These are phyloP conservation scores for Oligophagozyma castellii DNA, from an alignment of 1,139 yeast genomes.

Conservation along the genomic window DNA sequence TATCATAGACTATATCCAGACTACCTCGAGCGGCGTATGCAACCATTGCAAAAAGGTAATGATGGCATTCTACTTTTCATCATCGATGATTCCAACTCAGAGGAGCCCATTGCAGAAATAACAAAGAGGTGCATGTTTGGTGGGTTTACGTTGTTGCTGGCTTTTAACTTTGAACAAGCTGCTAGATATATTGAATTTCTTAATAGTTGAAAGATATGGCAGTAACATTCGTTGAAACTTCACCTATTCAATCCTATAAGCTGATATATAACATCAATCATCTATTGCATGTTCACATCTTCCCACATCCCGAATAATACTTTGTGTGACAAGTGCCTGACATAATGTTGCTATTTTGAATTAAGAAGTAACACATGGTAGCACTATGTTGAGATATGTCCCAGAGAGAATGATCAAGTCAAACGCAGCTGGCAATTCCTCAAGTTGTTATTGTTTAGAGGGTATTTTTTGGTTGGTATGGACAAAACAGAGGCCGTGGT, in stretches of 20 bases:
- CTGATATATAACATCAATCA: too few relatives aligned
- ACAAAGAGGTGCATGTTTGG: constrained; percentile 59
- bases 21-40: constrained; percentile 60
- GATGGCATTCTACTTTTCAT: constrained; percentile 56
- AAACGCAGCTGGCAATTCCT: too few relatives aligned
- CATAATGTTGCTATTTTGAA: neutral
- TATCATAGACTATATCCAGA: constrained; percentile 85
- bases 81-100: constrained; percentile 68
- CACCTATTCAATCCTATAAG: too few relatives aligned
- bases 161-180: constrained; percentile 81
- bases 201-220: constrained; percentile 7
- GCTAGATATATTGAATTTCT: constrained; percentile 49
- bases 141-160: constrained; percentile 56
- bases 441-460: too few relatives aligned
- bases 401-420: too few relatives aligned
- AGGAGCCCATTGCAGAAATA: constrained; percentile 52
- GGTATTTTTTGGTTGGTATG: too few relatives aligned
- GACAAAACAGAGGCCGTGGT: too few relatives aligned
- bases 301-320: neutral
- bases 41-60: constrained; percentile 37
- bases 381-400: too few relatives aligned
- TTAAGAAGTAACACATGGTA: too few relatives aligned
- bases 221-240: too few relatives aligned
- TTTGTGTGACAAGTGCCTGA: neutral
- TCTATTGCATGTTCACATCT: neutral